Percentiles rank a stretch among this genome's conserved stretches.
phyloP scores from a whole-genome alignment of 2,329 filamentous ascomycete species.

The Trichoderma atrobrunneum region DNA sequence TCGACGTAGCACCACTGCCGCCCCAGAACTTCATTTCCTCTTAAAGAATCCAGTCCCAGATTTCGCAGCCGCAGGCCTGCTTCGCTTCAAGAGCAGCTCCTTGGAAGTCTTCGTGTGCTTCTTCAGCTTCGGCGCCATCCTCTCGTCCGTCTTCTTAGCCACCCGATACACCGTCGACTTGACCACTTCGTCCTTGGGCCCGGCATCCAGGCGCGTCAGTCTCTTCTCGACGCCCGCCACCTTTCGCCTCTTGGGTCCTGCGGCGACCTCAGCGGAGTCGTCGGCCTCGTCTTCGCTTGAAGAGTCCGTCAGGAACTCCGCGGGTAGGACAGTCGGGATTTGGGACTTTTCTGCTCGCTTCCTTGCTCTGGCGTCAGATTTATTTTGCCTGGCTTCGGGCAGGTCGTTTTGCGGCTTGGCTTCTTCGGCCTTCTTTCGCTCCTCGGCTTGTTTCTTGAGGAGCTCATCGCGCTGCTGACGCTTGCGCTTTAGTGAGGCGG shows the following conservation, averaged over 20 bases:
- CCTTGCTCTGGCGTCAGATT: conserved; percentile 14
- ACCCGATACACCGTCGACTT: conserved; percentile 55
- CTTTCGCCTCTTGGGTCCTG: conserved; percentile 42
- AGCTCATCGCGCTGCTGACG: conserved; percentile 53
- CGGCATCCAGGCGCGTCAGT: conserved; percentile 38
- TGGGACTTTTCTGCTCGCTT: conserved; percentile 35
- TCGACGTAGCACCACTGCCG: neutral
- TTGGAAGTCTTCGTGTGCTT: conserved; percentile 43
- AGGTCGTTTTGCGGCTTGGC: conserved; percentile 23
- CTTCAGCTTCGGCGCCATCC: conserved; percentile 48
- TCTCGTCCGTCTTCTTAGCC: conserved; percentile 42
- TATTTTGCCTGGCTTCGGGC: conserved; percentile 18
- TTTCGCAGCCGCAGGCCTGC: conserved; percentile 37
- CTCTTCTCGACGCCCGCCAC: conserved; percentile 41
- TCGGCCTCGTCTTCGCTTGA: conserved; percentile 43
- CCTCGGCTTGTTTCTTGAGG: conserved; percentile 54
- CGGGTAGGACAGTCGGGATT: conserved; percentile 49
- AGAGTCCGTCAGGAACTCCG: conserved; percentile 53
- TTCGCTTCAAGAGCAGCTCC: conserved; percentile 46
- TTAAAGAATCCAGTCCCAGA: conserved; percentile 43
- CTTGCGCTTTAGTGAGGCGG: conserved; percentile 51
- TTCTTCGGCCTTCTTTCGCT: conserved; percentile 41
- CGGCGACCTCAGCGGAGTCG: conserved; percentile 26
- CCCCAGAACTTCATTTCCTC: conserved; percentile 19
- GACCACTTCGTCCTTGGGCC: conserved; percentile 47